Percentiles rank a stretch among this genome's conserved stretches.
Conservation (phyloP, 179 eudicot genomes). For the Drosera spatulata region DNA sequence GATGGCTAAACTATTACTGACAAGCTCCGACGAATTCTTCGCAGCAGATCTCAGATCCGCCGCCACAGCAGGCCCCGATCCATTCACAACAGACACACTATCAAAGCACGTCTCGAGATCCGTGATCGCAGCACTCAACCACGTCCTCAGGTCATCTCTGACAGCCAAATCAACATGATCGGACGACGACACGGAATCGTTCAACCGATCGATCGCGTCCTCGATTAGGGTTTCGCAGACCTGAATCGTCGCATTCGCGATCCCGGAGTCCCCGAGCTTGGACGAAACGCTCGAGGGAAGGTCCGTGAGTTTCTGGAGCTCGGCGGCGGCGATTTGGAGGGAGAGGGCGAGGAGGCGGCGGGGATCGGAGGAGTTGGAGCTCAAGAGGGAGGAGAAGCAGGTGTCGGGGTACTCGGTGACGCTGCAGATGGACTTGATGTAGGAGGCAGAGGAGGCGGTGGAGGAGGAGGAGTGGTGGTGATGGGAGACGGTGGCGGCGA, state of each 20-base stretch:
- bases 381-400: slow-evolving; percentile 23
- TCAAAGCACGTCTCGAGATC: slow-evolving; percentile 66
- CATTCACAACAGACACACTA: slow-evolving; percentile 24
- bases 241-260: too few species aligned
- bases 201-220: slow-evolving; percentile 32
- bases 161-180: slow-evolving; percentile 5
- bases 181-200: slow-evolving; percentile 13
- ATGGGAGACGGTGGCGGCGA: slow-evolving; percentile 18
- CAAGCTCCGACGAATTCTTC: slow-evolving; percentile 34
- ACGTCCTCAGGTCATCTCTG: slow-evolving; percentile 30
- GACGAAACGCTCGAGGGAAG: too few species aligned
- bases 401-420: slow-evolving; percentile 41
- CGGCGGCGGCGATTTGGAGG: slow-evolving; percentile 14
- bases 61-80: slow-evolving; percentile 2
- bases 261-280: too few species aligned
- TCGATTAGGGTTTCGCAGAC: slow-evolving; percentile 23
- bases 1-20: slow-evolving; percentile 62
- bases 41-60: not conserved
- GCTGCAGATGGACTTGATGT: slow-evolving; percentile 39
- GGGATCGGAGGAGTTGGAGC: slow-evolving; percentile 7
- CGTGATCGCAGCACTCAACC: slow-evolving; percentile 49
- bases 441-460: slow-evolving; percentile 16
- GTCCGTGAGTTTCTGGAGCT: slow-evolving; percentile 1
- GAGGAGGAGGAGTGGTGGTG: not conserved
- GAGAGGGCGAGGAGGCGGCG: slow-evolving; percentile 13